Evolutionary conservation across 306 rosid species (phyloP).

Genomic region (Malus fusca): DNA sequence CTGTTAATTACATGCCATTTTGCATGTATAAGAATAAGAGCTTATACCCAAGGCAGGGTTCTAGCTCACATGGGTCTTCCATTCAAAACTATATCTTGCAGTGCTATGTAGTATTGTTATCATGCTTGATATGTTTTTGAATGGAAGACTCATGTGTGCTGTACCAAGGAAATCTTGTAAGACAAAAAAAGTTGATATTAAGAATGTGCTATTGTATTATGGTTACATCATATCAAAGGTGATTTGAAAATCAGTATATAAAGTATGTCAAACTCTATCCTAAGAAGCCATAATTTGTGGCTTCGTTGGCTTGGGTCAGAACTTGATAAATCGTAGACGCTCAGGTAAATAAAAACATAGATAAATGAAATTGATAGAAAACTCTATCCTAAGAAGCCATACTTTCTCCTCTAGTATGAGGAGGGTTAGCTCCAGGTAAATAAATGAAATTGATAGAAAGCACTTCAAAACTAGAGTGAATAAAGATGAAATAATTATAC

Average conservation of each 20-base stretch:
- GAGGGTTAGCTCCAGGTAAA: not conserved
- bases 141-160: slow-evolving; percentile 1
- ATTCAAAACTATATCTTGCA: not conserved
- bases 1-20: not conserved
- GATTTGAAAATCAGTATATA: not conserved
- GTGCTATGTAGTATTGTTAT: not conserved
- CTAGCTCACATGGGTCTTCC: slow-evolving; percentile 5
- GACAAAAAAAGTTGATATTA: not conserved
- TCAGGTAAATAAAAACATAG: no score
- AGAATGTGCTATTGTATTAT: not conserved
- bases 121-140: slow-evolving; percentile 7
- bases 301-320: not conserved
- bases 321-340: not conserved
- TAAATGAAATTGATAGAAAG: not conserved
- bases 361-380: no score
- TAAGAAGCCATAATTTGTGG: not conserved
- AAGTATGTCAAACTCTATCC: not conserved
- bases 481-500: not conserved
- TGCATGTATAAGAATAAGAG: not conserved
- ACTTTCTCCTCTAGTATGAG: not conserved
- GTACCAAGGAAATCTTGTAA: not conserved
- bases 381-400: no score
- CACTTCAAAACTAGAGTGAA: not conserved
- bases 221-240: not conserved
- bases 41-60: not conserved